These are phyloP conservation scores for Annulohypoxylon stygium DNA, from an alignment of 495 filamentous ascomycete species.

Conservation along the genomic window DNA sequence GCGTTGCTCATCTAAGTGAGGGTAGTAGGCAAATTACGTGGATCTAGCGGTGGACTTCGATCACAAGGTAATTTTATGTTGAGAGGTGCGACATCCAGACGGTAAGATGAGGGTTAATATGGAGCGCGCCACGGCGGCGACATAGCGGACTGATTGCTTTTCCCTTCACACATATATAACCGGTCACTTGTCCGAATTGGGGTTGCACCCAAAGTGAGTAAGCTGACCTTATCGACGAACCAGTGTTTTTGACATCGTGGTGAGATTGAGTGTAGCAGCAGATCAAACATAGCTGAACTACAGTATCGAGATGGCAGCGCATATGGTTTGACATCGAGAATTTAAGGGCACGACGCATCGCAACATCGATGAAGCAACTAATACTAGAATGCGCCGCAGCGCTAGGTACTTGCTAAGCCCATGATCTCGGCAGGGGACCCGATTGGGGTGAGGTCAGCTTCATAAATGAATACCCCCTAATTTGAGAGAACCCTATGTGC, in stretches of 20 bases:
- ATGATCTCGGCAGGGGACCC: constrained; percentile 1
- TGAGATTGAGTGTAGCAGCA: not conserved
- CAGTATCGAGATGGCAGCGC: not conserved
- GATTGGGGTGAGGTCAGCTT: constrained; percentile 3
- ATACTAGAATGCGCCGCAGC: constrained; percentile 8
- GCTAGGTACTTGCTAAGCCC: not conserved
- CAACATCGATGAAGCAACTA: not conserved
- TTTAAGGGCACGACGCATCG: not conserved
- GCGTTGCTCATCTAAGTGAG: not conserved
- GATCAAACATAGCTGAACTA: not conserved
- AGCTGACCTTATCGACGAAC: constrained; percentile 29
- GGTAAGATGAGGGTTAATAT: not conserved
- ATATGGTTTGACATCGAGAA: not conserved
- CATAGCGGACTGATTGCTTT: not conserved
- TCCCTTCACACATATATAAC: constrained; percentile 4
- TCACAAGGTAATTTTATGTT: constrained; percentile 4
- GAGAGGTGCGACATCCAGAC: not conserved
- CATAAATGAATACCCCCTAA: not conserved
- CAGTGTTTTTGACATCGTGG: not conserved
- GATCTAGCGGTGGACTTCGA: not conserved
- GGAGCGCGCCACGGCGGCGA: not conserved
- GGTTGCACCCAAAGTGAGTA: constrained; percentile 29
- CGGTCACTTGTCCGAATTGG: constrained; percentile 9
- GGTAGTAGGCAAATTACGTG: not conserved
- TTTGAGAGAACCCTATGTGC: not conserved